Evolutionary conservation across 345 rosid genomes (phyloP), one percentile per base, ranked within the genome.

Genomic region (Lagerstroemia speciosa): DNA sequence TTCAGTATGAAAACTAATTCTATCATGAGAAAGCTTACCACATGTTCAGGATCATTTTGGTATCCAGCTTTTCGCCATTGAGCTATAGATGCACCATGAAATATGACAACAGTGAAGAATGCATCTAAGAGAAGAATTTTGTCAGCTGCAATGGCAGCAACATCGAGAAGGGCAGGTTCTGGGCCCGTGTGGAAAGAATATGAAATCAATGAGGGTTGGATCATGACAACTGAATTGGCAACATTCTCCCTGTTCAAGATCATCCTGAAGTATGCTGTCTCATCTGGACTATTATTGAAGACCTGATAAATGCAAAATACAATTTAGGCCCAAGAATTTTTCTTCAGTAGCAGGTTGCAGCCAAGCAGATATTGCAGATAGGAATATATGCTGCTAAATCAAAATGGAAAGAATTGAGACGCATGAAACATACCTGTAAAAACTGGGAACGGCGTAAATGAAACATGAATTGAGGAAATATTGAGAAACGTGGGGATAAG

Each of bases 21-120:
- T 43, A 45, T 8, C 67, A 43, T 37, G 27, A 65, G 64, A 61
- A 55, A 79, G 50, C 65, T 41, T 83, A 91, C 99, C 91, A 84
- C 83, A 78, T 94, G 98, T 68, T 94, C 98, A 64, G 96, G 96
- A 76, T 81, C 96, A 74, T 79, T 64, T 22, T 91, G 98, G 81
- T 91, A 91, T 68, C 96, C 99, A 73, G 88, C 87, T 83, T 94
- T 94, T 43, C 95, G 83, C 99, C 99, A 94, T 66, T 91, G 99
- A 64, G 98, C 93, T 22, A 94, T 91, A 26, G 92, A 86, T 73
- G 92, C 81, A 36, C 99, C 99, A 69, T 94, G 97, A 71, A 91
- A 94, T 77, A 94, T 82, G 61, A 94, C 99, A 61, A 86, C 69
- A 8, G 90, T 87, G 75, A 94, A 91, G 79, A 82, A 91, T 57